Base-by-base conservation (phyloP, 2,329 filamentous ascomycete genomes). In the Meredithiella fracta region DNA sequence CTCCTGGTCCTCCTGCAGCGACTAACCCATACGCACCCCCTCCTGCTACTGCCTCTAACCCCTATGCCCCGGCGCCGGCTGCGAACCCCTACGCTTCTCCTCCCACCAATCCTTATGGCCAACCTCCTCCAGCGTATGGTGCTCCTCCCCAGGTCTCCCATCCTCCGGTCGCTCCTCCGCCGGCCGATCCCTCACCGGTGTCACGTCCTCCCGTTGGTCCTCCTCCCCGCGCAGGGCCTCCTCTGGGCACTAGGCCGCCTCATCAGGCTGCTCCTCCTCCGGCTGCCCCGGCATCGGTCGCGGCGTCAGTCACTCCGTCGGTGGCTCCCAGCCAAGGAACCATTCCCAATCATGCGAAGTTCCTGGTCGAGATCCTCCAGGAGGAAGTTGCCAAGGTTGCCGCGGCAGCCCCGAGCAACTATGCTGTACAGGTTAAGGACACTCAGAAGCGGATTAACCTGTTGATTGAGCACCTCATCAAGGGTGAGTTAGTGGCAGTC, bases 401-500 rank as follows among this genome's bases (percentile, higher is more conserved):
- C 59, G 72, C 82, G 31, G 85, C 87, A 62, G 92, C 92, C 0
- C 92, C 92, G 17, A 74, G 83, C n/a, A 82, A 83, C 15, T 96
- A 92, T 71, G 83, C 86, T 60, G 77, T 82, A 14, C 90, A 97
- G 67, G 89, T 98, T 20, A 86, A 88, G 63, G 92, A 97, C 66
- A 92, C 90, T 1, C 87, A 95, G 67, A 95, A 95, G 71, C 82
- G 92, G 26, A 76, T 98, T 58, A 86, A 86, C 63, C 82, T 96
- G 52, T 73, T 98, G n/a, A 97, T 96, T 67, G 91, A 98, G 65
- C 89, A 96, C 67, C 75, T 98, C 50, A 98, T 97, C 75, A 97
- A 97, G 62, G 85, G 90, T 65, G 90, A 97, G 64, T 73, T 96
- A 42, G 74, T 97, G 55, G 86, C 85, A 70, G 79, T 85, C 1